A percentile compares a stretch with the other conserved stretches of the same genome.
These are phyloP conservation scores for Fusarium lateritium DNA, from an alignment of 2,329 filamentous ascomycete genomes.

Conservation along the genomic window DNA sequence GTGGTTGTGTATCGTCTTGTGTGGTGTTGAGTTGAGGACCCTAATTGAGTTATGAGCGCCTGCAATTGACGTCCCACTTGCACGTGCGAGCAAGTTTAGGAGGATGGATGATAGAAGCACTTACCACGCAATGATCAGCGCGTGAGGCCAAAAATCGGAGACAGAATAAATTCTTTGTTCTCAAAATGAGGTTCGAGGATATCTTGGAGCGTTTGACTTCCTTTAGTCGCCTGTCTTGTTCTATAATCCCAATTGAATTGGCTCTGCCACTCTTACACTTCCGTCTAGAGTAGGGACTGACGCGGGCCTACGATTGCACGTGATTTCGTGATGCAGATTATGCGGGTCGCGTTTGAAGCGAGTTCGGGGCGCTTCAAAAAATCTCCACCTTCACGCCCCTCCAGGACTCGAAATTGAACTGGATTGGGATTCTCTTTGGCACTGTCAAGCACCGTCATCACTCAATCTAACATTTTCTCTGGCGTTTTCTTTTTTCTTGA, in stretches of 20 bases:
- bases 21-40: constrained; percentile 26
- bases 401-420: constrained; percentile 4
- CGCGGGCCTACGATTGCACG: constrained; percentile 32
- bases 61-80: constrained; percentile 40
- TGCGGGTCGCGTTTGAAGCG: constrained; percentile 36
- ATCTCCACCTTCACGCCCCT: constrained; percentile 36
- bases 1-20: constrained; percentile 18
- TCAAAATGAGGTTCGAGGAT: neutral
- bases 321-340: constrained; percentile 47
- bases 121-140: constrained; percentile 25
- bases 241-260: neutral
- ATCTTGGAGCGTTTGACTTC: neutral
- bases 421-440: constrained; percentile 17
- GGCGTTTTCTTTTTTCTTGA: constrained; percentile 2
- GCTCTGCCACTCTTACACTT: neutral
- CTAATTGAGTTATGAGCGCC: constrained; percentile 14
- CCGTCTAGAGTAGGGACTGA: neutral
- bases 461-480: neutral
- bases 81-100: constrained; percentile 40
- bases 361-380: constrained; percentile 21
- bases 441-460: constrained; percentile 11
- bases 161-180: constrained; percentile 27
- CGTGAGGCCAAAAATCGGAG: neutral
- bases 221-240: neutral
- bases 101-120: constrained; percentile 14